Evolutionary conservation across 2,329 filamentous ascomycete genomes (phyloP).

Genomic region (Colletotrichum sansevieriae): DNA sequence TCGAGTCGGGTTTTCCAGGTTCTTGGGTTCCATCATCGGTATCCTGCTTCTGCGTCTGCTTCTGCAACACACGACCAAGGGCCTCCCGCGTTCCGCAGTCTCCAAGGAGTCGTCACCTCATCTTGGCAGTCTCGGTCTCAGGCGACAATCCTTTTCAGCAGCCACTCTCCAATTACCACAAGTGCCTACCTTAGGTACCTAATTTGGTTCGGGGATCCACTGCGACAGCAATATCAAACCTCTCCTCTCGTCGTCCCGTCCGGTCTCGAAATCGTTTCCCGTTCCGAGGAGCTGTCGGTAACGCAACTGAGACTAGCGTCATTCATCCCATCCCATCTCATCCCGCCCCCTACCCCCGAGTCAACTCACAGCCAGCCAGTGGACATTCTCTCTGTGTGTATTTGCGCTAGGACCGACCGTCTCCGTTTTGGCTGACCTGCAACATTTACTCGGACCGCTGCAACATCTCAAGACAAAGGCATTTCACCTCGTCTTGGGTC

Average conservation of each 20-base stretch:
- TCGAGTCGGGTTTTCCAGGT: not conserved
- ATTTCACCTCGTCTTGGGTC: too few relatives aligned
- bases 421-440: conserved; percentile 26
- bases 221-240: not conserved
- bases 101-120: not conserved
- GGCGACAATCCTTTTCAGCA: not conserved
- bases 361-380: not conserved
- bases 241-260: not conserved
- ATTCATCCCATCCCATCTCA: conserved; percentile 29
- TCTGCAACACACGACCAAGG: too few relatives aligned
- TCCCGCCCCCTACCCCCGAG: conserved; percentile 1
- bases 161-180: too few relatives aligned
- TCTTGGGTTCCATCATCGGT: not conserved
- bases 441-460: not conserved
- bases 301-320: conserved; percentile 25
- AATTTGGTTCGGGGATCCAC: too few relatives aligned
- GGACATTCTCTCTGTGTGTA: too few relatives aligned
- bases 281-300: conserved; percentile 3
- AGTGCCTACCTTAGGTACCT: too few relatives aligned
- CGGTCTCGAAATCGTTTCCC: conserved; percentile 5
- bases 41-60: too few relatives aligned
- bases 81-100: too few relatives aligned
- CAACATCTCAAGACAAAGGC: not conserved
- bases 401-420: conserved; percentile 6
- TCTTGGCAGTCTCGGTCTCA: not conserved